These are phyloP conservation scores for Colletotrichum endophyticum DNA, from an alignment of 2,329 filamentous ascomycete species.

Conservation along the genomic window DNA sequence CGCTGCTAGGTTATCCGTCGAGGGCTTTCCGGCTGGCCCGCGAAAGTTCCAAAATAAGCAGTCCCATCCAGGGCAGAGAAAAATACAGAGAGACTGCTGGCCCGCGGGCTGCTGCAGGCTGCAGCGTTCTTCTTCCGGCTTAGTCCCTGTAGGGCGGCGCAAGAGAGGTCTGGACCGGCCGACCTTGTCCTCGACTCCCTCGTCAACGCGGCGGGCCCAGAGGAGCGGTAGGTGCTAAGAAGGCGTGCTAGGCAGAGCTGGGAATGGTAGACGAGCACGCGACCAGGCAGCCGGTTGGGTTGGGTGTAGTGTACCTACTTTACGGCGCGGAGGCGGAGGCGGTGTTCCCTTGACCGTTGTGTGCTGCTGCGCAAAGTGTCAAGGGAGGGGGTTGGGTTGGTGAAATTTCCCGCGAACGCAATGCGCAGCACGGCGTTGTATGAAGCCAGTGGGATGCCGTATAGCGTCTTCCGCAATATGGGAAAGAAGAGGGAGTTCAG, in stretches of 20 bases:
- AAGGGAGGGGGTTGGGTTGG: not conserved
- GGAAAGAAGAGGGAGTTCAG: not conserved
- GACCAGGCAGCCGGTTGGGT: not conserved
- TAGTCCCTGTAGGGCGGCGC: not conserved
- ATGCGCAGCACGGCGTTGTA: not conserved
- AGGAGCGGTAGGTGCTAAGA: not conserved
- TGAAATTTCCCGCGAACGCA: not conserved
- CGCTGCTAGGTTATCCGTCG: not conserved
- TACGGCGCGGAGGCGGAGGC: not conserved
- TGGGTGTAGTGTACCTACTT: not conserved
- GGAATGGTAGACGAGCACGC: not conserved
- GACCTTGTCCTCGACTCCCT: not conserved
- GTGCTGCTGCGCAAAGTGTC: not conserved
- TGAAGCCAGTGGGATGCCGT: not conserved
- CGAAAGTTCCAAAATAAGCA: not conserved
- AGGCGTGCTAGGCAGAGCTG: not conserved
- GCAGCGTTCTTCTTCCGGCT: not conserved
- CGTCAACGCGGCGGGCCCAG: not conserved
- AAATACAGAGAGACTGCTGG: not conserved
- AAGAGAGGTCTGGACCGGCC: not conserved
- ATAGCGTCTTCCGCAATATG: not conserved
- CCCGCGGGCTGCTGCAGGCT: not conserved
- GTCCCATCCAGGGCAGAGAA: not conserved
- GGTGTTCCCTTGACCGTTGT: not conserved
- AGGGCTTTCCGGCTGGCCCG: not conserved